Evolutionary conservation across 257 asterid species (phyloP), one percentile per base, ranked within the genome.

Genomic region (Pogostemon cablin): DNA sequence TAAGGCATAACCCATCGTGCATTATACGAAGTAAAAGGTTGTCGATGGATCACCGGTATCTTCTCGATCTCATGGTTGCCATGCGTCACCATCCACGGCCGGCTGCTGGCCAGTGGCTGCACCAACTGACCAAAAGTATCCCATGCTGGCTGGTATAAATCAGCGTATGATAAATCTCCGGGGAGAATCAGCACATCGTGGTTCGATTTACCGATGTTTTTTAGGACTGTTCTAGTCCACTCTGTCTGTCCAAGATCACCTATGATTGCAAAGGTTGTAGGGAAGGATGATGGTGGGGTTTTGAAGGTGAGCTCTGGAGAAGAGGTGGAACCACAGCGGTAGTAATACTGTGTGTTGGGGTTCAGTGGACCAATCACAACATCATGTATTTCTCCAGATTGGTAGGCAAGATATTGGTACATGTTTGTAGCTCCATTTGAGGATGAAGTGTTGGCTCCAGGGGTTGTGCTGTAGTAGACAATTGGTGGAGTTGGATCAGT

Each of bases 51-150:
- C 2, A 48, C 0, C 0, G 90, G 84, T 35, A 87, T 82, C 12
- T 68, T 78, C 74, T 93, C 99, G 15, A 81, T 5, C 58, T 91
- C 99, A 70, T 93, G 99, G 87, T 93, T 91, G 37, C 99, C 99
- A 6, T 87, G 86, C 3, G 96, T 91, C 55, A 87, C 97, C 99
- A 93, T 93, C 99, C 98, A 93, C 0, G 98, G 96, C 57, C 96
- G 81, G 3, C 34, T 12, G 79, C 96, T 86, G 0, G 97, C 89
- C 4, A 83, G 77, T 0, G 88, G 86, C 77, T 91, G 85, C 44
- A 89, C 95, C 62, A 91, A 17, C 0, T 81, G 80, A 1, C 97
- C 99, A 38, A 87, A 93, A 0, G 89, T 82, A 81, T 93, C 99
- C 97, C 99, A 93, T 0, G 6, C 4, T 0, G 84, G 83, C 25